Evolutionary conservation across 2,329 filamentous ascomycete species (phyloP).

Genomic region (Arachnomyces sp.): DNA sequence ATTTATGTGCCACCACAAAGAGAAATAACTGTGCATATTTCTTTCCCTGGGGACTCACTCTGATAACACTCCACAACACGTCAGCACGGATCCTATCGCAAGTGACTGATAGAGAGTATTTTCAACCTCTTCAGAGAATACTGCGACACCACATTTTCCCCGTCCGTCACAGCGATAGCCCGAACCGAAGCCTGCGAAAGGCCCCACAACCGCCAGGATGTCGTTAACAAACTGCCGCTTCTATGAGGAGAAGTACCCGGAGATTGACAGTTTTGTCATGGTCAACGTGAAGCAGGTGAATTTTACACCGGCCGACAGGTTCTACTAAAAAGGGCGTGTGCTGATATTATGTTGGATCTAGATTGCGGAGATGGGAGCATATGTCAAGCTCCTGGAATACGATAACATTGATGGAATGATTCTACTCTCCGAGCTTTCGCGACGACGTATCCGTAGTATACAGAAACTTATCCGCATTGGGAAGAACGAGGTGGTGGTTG

Average conservation of each 20-base stretch:
- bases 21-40: no score
- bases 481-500: slow-evolving; percentile 96
- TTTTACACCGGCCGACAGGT: not conserved
- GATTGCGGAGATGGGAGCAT: slow-evolving; percentile 99
- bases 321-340: no score
- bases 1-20: no score
- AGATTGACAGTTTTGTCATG: slow-evolving; percentile 99
- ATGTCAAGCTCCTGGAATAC: slow-evolving; percentile 98
- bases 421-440: slow-evolving; percentile 89
- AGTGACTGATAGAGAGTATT: no score
- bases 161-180: slow-evolving; percentile 5
- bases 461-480: slow-evolving; percentile 98
- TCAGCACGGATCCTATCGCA: no score
- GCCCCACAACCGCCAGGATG: slow-evolving; percentile 58
- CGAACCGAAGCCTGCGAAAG: slow-evolving; percentile 4
- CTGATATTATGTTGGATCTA: slow-evolving; percentile 29
- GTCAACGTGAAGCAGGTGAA: slow-evolving; percentile 95
- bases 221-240: slow-evolving; percentile 95
- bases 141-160: slow-evolving; percentile 1
- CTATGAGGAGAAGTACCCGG: slow-evolving; percentile 95
- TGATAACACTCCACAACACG: no score
- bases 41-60: no score
- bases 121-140: slow-evolving; percentile 1
- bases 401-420: slow-evolving; percentile 99
- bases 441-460: slow-evolving; percentile 96